These are phyloP conservation scores for Boletus reticulatus DNA, from an alignment of 768 basidiomycete genomes.

Conservation along the genomic window DNA sequence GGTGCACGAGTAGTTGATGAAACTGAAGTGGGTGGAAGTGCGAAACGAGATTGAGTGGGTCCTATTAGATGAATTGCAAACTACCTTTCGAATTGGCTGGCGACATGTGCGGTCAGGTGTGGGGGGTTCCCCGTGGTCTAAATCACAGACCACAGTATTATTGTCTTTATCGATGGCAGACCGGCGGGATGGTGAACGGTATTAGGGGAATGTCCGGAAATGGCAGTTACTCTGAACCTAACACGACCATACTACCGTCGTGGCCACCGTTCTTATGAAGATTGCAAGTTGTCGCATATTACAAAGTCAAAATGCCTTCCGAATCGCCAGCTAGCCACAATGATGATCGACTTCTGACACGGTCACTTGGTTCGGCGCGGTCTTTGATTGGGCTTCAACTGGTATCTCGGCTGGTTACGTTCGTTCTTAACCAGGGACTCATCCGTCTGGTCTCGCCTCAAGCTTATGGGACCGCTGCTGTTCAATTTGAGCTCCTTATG, in stretches of 20 bases:
- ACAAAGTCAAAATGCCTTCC: slow-evolving; percentile 10
- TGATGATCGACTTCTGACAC: slow-evolving; percentile 21
- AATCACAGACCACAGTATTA: background rate
- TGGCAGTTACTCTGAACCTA: background rate
- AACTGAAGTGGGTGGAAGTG: background rate
- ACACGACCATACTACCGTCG: slow-evolving; percentile 10
- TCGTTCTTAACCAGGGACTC: slow-evolving; percentile 83
- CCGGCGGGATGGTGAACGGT: too few species aligned
- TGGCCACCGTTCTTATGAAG: background rate
- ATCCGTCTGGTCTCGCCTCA: slow-evolving; percentile 81
- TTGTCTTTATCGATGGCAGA: too few species aligned
- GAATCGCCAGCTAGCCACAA: background rate
- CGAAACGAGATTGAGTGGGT: background rate
- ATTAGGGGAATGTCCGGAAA: background rate
- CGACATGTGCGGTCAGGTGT: background rate
- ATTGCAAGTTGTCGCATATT: background rate
- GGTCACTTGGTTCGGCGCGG: slow-evolving; percentile 42
- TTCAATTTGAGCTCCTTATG: slow-evolving; percentile 91
- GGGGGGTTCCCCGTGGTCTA: background rate
- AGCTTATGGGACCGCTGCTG: slow-evolving; percentile 85
- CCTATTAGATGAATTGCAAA: background rate
- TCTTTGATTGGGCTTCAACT: slow-evolving; percentile 87
- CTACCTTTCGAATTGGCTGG: background rate
- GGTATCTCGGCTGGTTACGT: slow-evolving; percentile 81
- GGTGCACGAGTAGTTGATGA: background rate